These are phyloP conservation scores for Penicillium polonicum DNA, from an alignment of 2,329 filamentous ascomycete species.

Conservation along the genomic window DNA sequence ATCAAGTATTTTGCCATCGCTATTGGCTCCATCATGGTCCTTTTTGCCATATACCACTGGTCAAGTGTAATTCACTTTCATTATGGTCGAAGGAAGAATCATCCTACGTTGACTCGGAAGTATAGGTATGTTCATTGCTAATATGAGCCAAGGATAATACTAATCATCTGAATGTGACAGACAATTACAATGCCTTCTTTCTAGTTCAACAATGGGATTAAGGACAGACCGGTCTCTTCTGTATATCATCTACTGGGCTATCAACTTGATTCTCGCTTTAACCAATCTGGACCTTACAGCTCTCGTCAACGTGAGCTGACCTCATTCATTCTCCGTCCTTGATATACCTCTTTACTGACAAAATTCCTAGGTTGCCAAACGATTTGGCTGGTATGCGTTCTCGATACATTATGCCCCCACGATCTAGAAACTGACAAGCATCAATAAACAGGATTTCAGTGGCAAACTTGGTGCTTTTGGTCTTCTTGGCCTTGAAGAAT, in stretches of 20 bases:
- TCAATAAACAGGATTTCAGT: constrained; percentile 12
- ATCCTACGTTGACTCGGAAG: not conserved
- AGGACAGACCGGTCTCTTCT: constrained; percentile 8
- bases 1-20: constrained; percentile 18
- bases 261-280: constrained; percentile 10
- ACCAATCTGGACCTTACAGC: constrained; percentile 4
- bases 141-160: not conserved
- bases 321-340: not conserved
- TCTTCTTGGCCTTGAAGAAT: constrained; percentile 18
- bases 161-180: not conserved
- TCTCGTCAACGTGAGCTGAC: not conserved
- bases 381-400: constrained; percentile 10
- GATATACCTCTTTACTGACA: not conserved
- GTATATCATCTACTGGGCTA: constrained; percentile 11
- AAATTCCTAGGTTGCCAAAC: constrained; percentile 6
- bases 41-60: constrained; percentile 15
- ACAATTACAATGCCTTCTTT: not conserved
- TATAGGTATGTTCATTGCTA: not conserved
- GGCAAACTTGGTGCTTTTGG: constrained; percentile 14
- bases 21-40: constrained; percentile 15
- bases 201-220: not conserved
- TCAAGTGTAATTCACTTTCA: not conserved
- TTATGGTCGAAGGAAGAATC: not conserved
- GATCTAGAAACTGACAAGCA: not conserved
- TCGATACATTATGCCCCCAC: not conserved